Evolutionary conservation across 2,329 filamentous ascomycete species (phyloP).

Genomic region (Colletotrichum euphorbiae): DNA sequence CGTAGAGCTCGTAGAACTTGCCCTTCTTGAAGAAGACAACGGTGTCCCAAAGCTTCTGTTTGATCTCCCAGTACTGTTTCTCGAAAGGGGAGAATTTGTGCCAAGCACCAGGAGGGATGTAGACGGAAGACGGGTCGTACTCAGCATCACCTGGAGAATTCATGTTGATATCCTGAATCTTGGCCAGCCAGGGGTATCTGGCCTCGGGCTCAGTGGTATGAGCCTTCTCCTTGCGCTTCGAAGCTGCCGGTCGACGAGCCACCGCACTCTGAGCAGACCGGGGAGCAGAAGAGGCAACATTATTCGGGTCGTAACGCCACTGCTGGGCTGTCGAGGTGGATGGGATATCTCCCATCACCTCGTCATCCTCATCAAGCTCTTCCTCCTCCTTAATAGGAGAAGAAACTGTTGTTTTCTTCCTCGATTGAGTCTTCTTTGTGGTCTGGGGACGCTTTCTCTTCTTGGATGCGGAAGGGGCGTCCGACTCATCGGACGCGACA

Average conservation of each 20-base stretch:
- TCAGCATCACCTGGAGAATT: slow-evolving; percentile 84
- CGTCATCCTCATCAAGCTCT: slow-evolving; percentile 60
- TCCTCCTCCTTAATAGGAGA: slow-evolving; percentile 54
- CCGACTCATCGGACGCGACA: slow-evolving; percentile 86
- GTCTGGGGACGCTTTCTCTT: slow-evolving; percentile 78
- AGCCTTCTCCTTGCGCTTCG: slow-evolving; percentile 72
- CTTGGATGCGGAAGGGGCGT: slow-evolving; percentile 71
- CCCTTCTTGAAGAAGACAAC: slow-evolving; percentile 99
- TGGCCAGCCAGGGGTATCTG: slow-evolving; percentile 90
- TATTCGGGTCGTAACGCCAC: slow-evolving; percentile 76
- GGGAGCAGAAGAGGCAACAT: slow-evolving; percentile 48
- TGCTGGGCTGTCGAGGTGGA: slow-evolving; percentile 81
- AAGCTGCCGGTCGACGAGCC: slow-evolving; percentile 33
- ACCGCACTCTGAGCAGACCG: slow-evolving; percentile 37
- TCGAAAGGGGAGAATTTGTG: slow-evolving; percentile 91
- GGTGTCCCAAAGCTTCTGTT: slow-evolving; percentile 96
- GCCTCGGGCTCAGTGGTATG: slow-evolving; percentile 85
- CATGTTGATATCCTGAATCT: slow-evolving; percentile 85
- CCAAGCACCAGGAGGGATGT: slow-evolving; percentile 85
- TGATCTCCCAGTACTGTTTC: slow-evolving; percentile 99
- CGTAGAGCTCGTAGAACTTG: slow-evolving; percentile 98
- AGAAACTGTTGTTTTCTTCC: slow-evolving; percentile 73
- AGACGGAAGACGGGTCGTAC: slow-evolving; percentile 92
- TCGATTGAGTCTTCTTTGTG: slow-evolving; percentile 59
- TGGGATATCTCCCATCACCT: slow-evolving; percentile 67